A percentile compares a stretch with the other conserved stretches of the same genome.
Conservation (phyloP, 176 grass and related monocot genomes). For the Tillandsia fasciculata region DNA sequence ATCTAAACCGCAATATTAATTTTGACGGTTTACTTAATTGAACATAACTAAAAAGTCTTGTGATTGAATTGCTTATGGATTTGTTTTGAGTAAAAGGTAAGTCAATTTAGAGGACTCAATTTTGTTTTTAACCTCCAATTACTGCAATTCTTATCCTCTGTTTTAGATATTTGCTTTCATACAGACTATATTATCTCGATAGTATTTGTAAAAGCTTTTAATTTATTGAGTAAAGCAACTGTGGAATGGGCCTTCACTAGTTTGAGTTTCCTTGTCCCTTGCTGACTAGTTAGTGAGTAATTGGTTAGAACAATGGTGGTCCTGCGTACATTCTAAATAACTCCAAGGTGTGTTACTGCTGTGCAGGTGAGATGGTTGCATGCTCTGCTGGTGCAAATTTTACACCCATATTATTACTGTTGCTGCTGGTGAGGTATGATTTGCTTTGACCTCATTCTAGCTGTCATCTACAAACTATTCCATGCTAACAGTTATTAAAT, state of each 20-base stretch:
- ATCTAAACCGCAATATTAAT: too few relatives aligned
- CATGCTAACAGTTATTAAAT: neutral
- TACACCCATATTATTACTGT: constrained; percentile 91
- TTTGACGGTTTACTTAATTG: too few relatives aligned
- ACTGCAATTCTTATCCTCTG: too few relatives aligned
- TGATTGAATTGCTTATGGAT: too few relatives aligned
- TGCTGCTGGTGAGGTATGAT: constrained; percentile 77
- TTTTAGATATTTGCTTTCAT: too few relatives aligned
- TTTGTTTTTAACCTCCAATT: too few relatives aligned
- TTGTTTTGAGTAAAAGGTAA: too few relatives aligned
- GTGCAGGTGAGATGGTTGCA: constrained; percentile 54
- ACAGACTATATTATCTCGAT: neutral
- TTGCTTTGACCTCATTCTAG: neutral
- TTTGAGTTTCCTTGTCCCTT: neutral
- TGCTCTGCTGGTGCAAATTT: constrained; percentile 85
- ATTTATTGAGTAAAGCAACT: neutral
- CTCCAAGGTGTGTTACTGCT: neutral
- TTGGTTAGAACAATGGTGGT: neutral
- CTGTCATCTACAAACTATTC: neutral
- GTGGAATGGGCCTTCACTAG: neutral
- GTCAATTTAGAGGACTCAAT: too few relatives aligned
- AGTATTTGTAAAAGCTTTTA: neutral
- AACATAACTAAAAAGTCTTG: too few relatives aligned
- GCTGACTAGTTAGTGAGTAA: neutral
- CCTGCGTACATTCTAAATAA: constrained; percentile 1